These are phyloP conservation scores for Triticum monococcum DNA, from an alignment of 176 grass and related monocot species.

Conservation along the genomic window DNA sequence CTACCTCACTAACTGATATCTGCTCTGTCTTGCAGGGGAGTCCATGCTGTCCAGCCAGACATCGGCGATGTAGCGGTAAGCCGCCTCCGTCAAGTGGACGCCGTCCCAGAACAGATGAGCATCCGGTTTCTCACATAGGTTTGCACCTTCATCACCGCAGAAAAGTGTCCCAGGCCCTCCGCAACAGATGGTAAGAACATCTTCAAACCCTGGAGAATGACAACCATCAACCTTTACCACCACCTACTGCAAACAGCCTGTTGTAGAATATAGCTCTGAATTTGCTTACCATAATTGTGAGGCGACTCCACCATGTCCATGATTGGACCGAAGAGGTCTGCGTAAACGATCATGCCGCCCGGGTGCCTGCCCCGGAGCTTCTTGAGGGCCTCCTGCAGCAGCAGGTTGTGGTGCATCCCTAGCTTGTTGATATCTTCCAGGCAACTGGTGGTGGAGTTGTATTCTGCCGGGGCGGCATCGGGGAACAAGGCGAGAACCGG, in stretches of 20 bases:
- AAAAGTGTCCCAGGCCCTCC: background rate
- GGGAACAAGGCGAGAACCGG: conserved; percentile 17
- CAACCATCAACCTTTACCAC: background rate
- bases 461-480: background rate
- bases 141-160: background rate
- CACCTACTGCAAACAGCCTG: background rate
- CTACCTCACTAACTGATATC: too few species aligned
- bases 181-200: conserved; percentile 18
- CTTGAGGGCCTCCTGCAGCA: background rate
- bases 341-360: conserved; percentile 8
- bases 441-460: conserved; percentile 25
- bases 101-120: too few species aligned
- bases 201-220: background rate
- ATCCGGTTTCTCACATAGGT: background rate
- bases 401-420: conserved; percentile 25
- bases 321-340: conserved; percentile 30
- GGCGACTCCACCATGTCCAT: conserved; percentile 33
- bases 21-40: too few species aligned
- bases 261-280: too few species aligned
- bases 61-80: background rate
- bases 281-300: background rate
- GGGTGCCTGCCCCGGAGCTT: background rate
- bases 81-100: too few species aligned
- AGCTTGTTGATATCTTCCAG: conserved; percentile 34
- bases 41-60: too few species aligned